These are phyloP conservation scores for Xylaria grammica DNA, from an alignment of 495 filamentous ascomycete species.

Conservation along the genomic window DNA sequence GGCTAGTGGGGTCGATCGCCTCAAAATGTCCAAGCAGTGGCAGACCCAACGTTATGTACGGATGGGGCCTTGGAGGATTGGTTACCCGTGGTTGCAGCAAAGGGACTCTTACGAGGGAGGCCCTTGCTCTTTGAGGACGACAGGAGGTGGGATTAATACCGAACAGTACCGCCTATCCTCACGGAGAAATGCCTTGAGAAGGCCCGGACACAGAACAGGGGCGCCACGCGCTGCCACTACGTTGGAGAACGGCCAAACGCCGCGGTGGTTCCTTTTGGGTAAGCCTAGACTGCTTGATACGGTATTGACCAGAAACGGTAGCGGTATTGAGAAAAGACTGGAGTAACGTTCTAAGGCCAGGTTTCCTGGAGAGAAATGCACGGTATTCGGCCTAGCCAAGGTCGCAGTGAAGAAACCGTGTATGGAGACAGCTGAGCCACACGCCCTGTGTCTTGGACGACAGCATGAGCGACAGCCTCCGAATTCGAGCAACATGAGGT, in stretches of 20 bases:
- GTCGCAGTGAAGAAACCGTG: conserved; percentile 39
- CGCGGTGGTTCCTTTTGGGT: conserved; percentile 33
- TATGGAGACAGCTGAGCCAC: conserved; percentile 55
- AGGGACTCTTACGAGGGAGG: conserved; percentile 43
- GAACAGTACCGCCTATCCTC: conserved; percentile 49
- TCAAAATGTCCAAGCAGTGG: conserved; percentile 43
- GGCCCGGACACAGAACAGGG: conserved; percentile 53
- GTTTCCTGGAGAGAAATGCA: conserved; percentile 46
- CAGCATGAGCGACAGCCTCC: conserved; percentile 42
- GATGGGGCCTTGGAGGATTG: conserved; percentile 44
- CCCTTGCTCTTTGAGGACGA: conserved; percentile 51
- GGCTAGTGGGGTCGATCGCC: conserved; percentile 46
- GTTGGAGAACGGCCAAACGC: conserved; percentile 31
- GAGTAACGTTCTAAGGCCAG: conserved; percentile 42
- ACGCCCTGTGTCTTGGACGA: conserved; percentile 47
- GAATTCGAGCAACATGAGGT: conserved; percentile 47
- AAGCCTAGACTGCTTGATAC: conserved; percentile 33
- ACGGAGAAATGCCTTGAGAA: conserved; percentile 55
- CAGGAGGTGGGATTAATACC: conserved; percentile 57
- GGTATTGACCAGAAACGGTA: conserved; percentile 42
- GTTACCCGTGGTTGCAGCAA: conserved; percentile 52
- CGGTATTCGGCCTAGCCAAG: conserved; percentile 23
- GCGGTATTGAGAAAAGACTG: conserved; percentile 42
- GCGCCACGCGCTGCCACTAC: conserved; percentile 45
- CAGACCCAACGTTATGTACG: conserved; percentile 50